Percentiles rank a stretch among this genome's conserved stretches.
Evolutionary conservation across 495 filamentous ascomycete genomes (phyloP).

Genomic region (Collariella sp.): DNA sequence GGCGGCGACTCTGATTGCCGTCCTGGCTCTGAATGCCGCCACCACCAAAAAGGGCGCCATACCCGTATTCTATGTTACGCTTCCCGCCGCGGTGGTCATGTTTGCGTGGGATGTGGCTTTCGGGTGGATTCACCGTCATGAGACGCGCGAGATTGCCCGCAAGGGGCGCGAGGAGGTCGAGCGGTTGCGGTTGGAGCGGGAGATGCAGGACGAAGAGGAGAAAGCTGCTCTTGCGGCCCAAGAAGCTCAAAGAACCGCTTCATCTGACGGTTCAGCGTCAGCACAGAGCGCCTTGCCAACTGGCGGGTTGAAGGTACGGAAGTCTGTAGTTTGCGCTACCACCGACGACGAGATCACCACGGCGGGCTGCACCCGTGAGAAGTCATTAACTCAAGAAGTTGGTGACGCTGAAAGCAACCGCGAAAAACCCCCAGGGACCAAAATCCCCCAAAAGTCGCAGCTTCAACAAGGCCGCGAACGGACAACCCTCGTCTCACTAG

Average conservation of each 20-base stretch:
- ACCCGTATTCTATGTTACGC: conserved; percentile 53
- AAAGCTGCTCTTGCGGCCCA: background rate
- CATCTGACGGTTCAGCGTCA: background rate
- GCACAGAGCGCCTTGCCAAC: background rate
- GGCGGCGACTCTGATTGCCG: conserved; percentile 50
- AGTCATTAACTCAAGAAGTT: background rate
- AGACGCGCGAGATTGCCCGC: conserved; percentile 51
- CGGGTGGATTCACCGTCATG: conserved; percentile 49
- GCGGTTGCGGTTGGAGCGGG: conserved; percentile 32
- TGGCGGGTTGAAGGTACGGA: background rate
- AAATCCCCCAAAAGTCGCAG: background rate
- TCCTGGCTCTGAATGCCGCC: conserved; percentile 52
- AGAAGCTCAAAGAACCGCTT: background rate
- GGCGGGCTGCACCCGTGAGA: background rate
- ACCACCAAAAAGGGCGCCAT: conserved; percentile 32
- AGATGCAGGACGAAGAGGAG: conserved; percentile 18
- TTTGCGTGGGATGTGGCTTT: conserved; percentile 51
- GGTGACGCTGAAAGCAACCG: background rate
- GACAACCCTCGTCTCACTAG: conserved; percentile 43
- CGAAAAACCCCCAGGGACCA: background rate
- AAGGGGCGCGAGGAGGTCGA: conserved; percentile 46
- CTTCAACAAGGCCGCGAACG: background rate
- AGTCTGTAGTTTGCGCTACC: background rate
- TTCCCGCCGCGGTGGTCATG: conserved; percentile 56
- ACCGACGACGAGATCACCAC: background rate